Conservation (phyloP, 352 stramenopile species). For the Phytophthora sp. region DNA sequence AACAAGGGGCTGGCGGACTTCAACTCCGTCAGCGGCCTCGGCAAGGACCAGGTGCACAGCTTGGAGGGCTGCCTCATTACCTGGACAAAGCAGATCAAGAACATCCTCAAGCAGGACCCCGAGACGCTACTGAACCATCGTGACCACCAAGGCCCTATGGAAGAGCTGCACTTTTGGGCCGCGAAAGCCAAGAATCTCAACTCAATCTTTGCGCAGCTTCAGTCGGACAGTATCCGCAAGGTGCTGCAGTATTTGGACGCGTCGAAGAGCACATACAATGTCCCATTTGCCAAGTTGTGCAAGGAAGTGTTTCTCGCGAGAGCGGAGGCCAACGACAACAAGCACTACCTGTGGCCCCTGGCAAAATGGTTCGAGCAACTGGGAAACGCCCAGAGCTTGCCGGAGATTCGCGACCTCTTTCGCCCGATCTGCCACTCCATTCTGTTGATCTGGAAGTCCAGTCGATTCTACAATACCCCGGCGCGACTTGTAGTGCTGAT, state of each 20-base stretch:
- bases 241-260: conserved; percentile 90
- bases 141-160: conserved; percentile 79
- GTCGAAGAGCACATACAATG: conserved; percentile 92
- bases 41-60: conserved; percentile 86
- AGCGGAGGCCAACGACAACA: conserved; percentile 88
- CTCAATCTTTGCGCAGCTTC: conserved; percentile 91
- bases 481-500: conserved; percentile 88
- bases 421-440: conserved; percentile 88
- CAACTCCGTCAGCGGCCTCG: conserved; percentile 20
- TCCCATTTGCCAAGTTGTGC: conserved; percentile 92
- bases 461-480: conserved; percentile 91
- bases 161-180: conserved; percentile 91
- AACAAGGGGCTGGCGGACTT: conserved; percentile 6
- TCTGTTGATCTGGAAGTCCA: conserved; percentile 92
- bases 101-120: conserved; percentile 91
- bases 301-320: conserved; percentile 91
- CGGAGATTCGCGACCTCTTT: conserved; percentile 76
- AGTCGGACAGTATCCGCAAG: conserved; percentile 85
- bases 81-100: conserved; percentile 96
- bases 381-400: conserved; percentile 42
- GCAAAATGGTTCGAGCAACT: conserved; percentile 65
- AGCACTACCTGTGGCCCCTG: conserved; percentile 85
- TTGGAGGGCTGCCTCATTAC: conserved; percentile 92
- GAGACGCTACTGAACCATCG: conserved; percentile 75
- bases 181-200: conserved; percentile 89